Base-by-base conservation (phyloP, 345 rosid genomes). In the Sisymbrium altissimum region DNA sequence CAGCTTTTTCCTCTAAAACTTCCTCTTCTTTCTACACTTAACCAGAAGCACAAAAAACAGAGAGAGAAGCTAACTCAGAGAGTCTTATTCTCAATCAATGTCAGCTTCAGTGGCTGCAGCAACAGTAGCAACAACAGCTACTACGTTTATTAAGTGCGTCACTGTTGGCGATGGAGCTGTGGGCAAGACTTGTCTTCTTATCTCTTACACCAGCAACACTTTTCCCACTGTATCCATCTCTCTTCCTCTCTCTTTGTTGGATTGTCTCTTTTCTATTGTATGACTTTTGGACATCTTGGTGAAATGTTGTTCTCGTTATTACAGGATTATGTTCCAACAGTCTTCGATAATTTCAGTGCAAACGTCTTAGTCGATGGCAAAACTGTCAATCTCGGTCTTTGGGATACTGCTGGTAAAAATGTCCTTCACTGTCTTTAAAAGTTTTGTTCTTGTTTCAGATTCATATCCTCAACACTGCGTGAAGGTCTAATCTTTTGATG, bases 341-440 rank as follows among this genome's bases (percentile, higher is more conserved):
- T 86, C 17, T 90, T 90, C 29, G 96, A 90, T 78, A 90, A 90
- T 75, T 90, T 88, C 82, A 90, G 91, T 81, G 91, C 93, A 17
- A 90, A 90, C 74, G 93, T 84, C 70, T 61, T 75, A 78, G 93
- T 84, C 49, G 87, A 88, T 84, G 93, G 93, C 63, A 82, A 79
- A 77, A 90, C 83, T 56, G 89, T 90, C 65, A 88, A 88, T 82
- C 73, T 90, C 19, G 96, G 91, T 45, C 81, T 90, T 27, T 90
- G 96, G 96, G 93, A 90, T 64, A 90, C 96, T 70, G 96, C 93
- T 49, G 93, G 93, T 90, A 79, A 19, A 1, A 17, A 36, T 36
- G 35, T 10, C 63, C 45, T 33, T 55, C 65, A 43, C 41, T 25
- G 48, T 40, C 68, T 71, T 35, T 60, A 52, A 44, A 12, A 11